Evolutionary conservation across 1,139 yeast genomes (phyloP), one percentile per base, ranked within the genome.

Genomic region (Saccharomyces hybrid): DNA sequence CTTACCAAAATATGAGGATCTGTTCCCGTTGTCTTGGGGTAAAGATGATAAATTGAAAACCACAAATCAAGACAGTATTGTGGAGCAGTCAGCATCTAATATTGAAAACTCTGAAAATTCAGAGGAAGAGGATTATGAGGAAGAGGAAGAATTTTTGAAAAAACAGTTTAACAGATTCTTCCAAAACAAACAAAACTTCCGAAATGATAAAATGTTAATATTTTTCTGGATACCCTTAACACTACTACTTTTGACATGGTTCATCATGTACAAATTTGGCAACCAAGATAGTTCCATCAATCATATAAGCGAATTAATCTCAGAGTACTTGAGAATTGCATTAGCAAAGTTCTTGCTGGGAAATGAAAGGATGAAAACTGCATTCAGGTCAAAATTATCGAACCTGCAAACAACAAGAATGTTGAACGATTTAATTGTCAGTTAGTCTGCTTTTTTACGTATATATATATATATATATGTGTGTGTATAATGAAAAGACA

Each of bases 141-240:
- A 70, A 38, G 77, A 80, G 19, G 84, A 81, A 58, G 79, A 69
- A 44, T 66, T 78, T 34, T 70, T 81, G 2, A 80, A 78, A 57
- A 81, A 78, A 56, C 73, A 81, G 70, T 78, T 81, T 42, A 75
- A 79, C 51, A 73, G 81, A 28, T 80, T 80, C 62, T 78, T 82
- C 62, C 78, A 80, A 64, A 82, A 80, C 65, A 73, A 84, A 51
- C 85, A 84, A 67, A 80, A 84, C 38, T 82, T 87, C 60, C 83
- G 82, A 62, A 86, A 89, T 64, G 98, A 90, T 70, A 86, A 83
- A 64, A 86, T 89, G 89, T 75, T 90, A 62, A 74, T 89, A 56
- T 87, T 89, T 67, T 90, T 90, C 78, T 90, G 98, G 98, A 71
- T 86, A 57, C 95, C 95, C 32, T 75, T 83, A 38, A 75, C 86